phyloP scores from a whole-genome alignment of 331 rosid genomes.

The Quercus tomentella region DNA sequence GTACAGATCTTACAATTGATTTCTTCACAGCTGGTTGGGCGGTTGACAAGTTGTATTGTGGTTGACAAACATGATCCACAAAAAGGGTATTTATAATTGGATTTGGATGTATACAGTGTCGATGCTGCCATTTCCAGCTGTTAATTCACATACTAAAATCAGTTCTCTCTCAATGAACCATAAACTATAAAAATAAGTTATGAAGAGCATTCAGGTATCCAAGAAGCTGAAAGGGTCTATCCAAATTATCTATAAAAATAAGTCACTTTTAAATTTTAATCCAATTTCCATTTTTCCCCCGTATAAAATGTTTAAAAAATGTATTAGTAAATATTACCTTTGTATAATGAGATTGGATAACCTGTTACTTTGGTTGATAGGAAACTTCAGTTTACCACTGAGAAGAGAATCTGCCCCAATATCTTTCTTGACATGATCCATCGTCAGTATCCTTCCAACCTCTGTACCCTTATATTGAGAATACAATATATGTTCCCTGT shows the following conservation, averaged over 20 bases:
- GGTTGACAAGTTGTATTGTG: not conserved
- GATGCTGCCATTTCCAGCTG: conserved; percentile 43
- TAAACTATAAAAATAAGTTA: not conserved
- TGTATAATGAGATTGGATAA: conserved; percentile 16
- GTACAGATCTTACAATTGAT: conserved; percentile 4
- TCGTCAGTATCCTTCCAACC: conserved; percentile 18
- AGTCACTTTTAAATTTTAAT: not conserved
- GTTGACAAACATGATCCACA: conserved; percentile 20
- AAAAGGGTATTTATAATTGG: conserved; percentile 19
- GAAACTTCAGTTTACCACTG: conserved; percentile 14
- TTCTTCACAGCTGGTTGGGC: not conserved
- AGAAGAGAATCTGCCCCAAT: conserved; percentile 31
- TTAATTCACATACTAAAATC: conserved; percentile 14
- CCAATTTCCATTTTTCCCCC: not conserved
- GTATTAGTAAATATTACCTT: conserved; percentile 17
- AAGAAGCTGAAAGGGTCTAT: not conserved
- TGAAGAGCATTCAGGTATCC: not conserved
- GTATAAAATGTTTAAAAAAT: not conserved
- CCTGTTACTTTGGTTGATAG: conserved; percentile 6
- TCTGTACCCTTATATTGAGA: conserved; percentile 17
- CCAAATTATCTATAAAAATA: not conserved
- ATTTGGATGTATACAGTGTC: not conserved
- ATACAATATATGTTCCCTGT: conserved; percentile 33
- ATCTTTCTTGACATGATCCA: conserved; percentile 6
- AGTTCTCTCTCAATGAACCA: conserved; percentile 1